Conservation (phyloP, 345 rosid species). For the Gossypium australe region DNA sequence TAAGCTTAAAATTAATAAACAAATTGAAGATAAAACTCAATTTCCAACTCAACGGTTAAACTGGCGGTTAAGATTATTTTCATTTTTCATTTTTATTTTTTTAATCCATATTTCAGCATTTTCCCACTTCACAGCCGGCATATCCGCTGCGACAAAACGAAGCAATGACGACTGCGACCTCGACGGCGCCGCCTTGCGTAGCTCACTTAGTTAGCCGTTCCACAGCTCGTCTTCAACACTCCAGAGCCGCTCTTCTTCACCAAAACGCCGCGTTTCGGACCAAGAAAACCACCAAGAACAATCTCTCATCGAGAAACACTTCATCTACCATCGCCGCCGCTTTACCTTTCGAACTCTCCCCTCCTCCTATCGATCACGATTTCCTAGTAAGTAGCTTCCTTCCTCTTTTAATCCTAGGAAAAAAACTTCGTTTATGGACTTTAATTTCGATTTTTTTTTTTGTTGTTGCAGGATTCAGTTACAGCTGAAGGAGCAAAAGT, state of each 20-base stretch:
- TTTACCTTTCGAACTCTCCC: conserved; percentile 62
- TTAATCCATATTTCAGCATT: not conserved
- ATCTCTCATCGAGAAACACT: conserved; percentile 16
- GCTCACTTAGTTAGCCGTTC: conserved; percentile 13
- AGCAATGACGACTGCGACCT: conserved; percentile 28
- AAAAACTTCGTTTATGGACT: not conserved
- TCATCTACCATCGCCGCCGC: conserved; percentile 37
- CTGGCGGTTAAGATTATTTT: not conserved
- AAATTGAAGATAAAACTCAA: not conserved
- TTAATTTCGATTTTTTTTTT: not conserved
- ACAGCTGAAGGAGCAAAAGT: conserved; percentile 55
- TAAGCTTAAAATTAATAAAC: too few relatives aligned
- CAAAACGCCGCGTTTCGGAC: conserved; percentile 1
- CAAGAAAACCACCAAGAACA: conserved; percentile 8
- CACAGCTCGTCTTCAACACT: conserved; percentile 18
- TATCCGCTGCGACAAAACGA: not conserved
- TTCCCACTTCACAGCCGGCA: not conserved
- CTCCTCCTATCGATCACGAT: conserved; percentile 89
- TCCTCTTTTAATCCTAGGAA: not conserved
- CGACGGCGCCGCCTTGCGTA: conserved; percentile 9
- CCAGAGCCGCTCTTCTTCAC: conserved; percentile 10
- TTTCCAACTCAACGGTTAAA: not conserved
- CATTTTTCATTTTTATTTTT: too few relatives aligned
- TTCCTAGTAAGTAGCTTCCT: conserved; percentile 35
- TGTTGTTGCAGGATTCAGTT: conserved; percentile 47